Evolutionary conservation across 2,329 filamentous ascomycete species (phyloP).

Genomic region (Trichophyton rubrum): DNA sequence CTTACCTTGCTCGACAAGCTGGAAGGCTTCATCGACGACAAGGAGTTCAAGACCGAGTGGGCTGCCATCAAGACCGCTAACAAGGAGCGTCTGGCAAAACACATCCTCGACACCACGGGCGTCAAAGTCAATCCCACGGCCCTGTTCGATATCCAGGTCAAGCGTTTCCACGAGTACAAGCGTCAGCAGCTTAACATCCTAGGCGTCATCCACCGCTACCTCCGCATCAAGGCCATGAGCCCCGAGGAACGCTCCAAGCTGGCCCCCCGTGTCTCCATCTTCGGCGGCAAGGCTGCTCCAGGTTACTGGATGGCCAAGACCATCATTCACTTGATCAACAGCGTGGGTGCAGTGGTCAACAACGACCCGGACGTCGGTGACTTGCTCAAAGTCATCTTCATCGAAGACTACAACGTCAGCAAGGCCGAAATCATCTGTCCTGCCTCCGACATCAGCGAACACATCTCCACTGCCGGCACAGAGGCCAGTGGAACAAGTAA

Average conservation of each 20-base stretch:
- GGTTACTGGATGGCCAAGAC: constrained; percentile 99
- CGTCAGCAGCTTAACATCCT: constrained; percentile 98
- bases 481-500: constrained; percentile 84
- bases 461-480: constrained; percentile 95
- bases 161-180: constrained; percentile 99
- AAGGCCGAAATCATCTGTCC: constrained; percentile 96
- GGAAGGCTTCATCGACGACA: constrained; percentile 72
- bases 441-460: constrained; percentile 91
- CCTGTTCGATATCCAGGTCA: constrained; percentile 94
- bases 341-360: constrained; percentile 80
- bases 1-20: constrained; percentile 75
- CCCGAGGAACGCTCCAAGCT: constrained; percentile 77
- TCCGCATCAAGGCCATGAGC: constrained; percentile 74
- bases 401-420: constrained; percentile 98
- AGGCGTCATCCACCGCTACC: constrained; percentile 88
- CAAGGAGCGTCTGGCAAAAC: constrained; percentile 81
- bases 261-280: constrained; percentile 81
- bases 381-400: constrained; percentile 88
- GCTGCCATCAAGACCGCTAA: constrained; percentile 93
- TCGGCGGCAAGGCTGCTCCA: constrained; percentile 92
- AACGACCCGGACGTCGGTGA: constrained; percentile 85
- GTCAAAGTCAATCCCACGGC: constrained; percentile 75
- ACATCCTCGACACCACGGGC: constrained; percentile 71
- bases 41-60: constrained; percentile 87
- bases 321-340: constrained; percentile 92